phyloP scores from a whole-genome alignment of 2,329 filamentous ascomycete genomes.

The Byssothecium circinans region DNA sequence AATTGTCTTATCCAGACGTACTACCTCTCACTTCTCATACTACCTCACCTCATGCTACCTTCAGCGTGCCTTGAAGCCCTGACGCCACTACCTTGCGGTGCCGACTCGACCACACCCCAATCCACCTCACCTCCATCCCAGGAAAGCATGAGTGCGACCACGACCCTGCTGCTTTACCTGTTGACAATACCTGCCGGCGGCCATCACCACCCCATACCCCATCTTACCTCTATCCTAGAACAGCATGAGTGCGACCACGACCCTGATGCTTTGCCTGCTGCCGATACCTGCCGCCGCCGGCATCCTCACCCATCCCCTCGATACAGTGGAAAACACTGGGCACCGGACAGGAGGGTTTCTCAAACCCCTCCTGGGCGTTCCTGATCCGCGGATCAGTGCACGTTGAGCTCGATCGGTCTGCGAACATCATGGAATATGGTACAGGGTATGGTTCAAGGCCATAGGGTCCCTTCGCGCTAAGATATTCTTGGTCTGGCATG shows the following conservation, averaged over 20 bases:
- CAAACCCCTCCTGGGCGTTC: slow-evolving; percentile 10
- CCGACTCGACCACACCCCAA: background rate
- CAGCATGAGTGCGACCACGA: slow-evolving; percentile 5
- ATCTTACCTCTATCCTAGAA: background rate
- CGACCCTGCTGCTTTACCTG: slow-evolving; percentile 1
- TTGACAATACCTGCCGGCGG: background rate
- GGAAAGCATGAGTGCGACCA: slow-evolving; percentile 4
- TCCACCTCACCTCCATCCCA: background rate
- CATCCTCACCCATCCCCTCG: background rate
- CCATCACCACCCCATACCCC: no score
- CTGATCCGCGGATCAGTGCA: slow-evolving; percentile 8
- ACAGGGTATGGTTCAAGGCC: slow-evolving; percentile 13
- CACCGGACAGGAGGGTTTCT: slow-evolving; percentile 10
- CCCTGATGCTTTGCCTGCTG: slow-evolving; percentile 1
- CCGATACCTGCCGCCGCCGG: background rate
- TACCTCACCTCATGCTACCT: slow-evolving; percentile 1
- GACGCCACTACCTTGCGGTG: background rate
- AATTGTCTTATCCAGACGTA: background rate
- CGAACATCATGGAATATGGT: slow-evolving; percentile 6
- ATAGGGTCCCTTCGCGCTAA: slow-evolving; percentile 9
- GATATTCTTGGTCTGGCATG: background rate
- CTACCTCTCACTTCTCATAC: background rate
- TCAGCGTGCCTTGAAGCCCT: slow-evolving; percentile 1
- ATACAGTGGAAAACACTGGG: slow-evolving; percentile 11
- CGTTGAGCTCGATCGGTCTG: slow-evolving; percentile 11